Evolutionary conservation across 441 rosid genomes (phyloP).

Genomic region (Populus hybrid): DNA sequence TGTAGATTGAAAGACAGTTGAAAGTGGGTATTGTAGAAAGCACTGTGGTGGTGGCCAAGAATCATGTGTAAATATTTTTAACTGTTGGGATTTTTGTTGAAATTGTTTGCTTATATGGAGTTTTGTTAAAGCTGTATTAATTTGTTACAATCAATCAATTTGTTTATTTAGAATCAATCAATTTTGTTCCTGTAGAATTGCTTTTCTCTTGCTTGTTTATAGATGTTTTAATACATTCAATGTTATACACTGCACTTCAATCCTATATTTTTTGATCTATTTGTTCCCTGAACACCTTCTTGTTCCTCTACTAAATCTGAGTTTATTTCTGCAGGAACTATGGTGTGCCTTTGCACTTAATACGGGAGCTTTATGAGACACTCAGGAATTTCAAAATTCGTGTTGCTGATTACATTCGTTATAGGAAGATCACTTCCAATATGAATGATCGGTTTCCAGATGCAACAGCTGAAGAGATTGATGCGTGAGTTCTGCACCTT

Average conservation of each 20-base stretch:
- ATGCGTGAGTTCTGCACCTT: constrained; percentile 49
- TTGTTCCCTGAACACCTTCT: neutral
- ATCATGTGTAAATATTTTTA: neutral
- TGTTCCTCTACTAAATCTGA: neutral
- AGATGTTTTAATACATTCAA: neutral
- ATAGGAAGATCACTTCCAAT: constrained; percentile 88
- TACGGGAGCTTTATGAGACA: constrained; percentile 95
- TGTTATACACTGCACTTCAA: neutral
- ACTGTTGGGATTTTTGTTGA: neutral
- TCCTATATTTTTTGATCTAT: neutral
- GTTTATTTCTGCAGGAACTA: constrained; percentile 62
- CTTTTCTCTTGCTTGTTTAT: neutral
- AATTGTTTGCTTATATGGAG: neutral
- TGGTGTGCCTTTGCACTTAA: constrained; percentile 91
- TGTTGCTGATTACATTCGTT: constrained; percentile 89
- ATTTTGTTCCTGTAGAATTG: no score
- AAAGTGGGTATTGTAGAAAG: neutral
- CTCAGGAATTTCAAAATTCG: constrained; percentile 92
- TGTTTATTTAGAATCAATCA: no score
- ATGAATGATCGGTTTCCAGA: constrained; percentile 97
- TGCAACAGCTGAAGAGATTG: constrained; percentile 91
- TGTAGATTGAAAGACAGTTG: neutral
- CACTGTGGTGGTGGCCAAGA: neutral
- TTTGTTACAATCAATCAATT: neutral
- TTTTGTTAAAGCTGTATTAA: neutral